A percentile compares a stretch with the other conserved stretches of the same genome.
Evolutionary conservation across 2,329 filamentous ascomycete genomes (phyloP).

Genomic region (Paracorniculantispora psalliotae): DNA sequence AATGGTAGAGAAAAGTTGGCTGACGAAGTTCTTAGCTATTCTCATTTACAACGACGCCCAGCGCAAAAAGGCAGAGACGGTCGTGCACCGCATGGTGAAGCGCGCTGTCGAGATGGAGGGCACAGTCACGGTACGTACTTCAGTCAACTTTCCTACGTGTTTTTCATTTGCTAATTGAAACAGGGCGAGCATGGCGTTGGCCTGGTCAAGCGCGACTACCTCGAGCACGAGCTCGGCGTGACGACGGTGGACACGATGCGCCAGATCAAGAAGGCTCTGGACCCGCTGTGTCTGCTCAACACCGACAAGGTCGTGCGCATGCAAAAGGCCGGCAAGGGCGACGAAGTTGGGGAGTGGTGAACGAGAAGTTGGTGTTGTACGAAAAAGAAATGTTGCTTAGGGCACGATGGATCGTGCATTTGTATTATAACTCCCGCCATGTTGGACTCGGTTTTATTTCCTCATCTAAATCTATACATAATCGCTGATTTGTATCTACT

Average conservation of each 20-base stretch:
- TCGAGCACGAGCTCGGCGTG: constrained; percentile 71
- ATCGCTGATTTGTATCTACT: neutral
- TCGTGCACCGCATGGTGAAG: constrained; percentile 83
- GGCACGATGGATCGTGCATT: neutral
- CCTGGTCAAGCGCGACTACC: constrained; percentile 78
- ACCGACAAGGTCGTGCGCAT: constrained; percentile 65
- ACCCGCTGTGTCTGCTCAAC: constrained; percentile 67
- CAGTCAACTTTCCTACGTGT: no score
- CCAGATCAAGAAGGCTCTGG: constrained; percentile 77
- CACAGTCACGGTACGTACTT: constrained; percentile 60
- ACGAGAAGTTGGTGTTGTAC: neutral
- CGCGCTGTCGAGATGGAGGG: constrained; percentile 79
- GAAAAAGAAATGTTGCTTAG: neutral
- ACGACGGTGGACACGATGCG: constrained; percentile 77
- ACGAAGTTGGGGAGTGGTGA: constrained; percentile 41
- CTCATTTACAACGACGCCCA: constrained; percentile 61
- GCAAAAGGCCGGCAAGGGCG: constrained; percentile 40
- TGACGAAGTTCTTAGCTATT: constrained; percentile 35
- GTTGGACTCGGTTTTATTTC: neutral
- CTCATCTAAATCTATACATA: no score
- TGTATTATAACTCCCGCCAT: neutral
- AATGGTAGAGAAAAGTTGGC: neutral
- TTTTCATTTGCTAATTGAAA: neutral
- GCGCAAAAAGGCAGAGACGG: constrained; percentile 58
- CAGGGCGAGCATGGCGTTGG: constrained; percentile 79